A percentile compares a stretch with the other conserved stretches of the same genome.
Evolutionary conservation across 2,329 filamentous ascomycete genomes (phyloP).

Genomic region (Phialophora expanda): DNA sequence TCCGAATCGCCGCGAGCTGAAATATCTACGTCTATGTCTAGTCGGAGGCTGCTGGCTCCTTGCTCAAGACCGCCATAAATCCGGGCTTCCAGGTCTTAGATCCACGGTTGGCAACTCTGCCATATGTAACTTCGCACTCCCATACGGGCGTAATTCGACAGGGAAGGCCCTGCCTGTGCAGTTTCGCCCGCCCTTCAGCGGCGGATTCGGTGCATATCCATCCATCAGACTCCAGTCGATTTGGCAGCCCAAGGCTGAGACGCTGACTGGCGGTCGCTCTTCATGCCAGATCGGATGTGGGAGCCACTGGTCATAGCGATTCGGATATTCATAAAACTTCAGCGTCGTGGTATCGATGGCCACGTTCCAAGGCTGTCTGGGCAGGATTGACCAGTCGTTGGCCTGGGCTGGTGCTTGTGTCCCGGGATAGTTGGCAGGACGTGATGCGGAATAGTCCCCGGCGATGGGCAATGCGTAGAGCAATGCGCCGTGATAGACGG

Average conservation of each 20-base stretch:
- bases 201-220: slow-evolving; percentile 46
- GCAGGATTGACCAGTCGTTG: slow-evolving; percentile 47
- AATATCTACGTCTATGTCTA: slow-evolving; percentile 12
- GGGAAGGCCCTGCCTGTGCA: slow-evolving; percentile 46
- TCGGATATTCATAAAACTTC: slow-evolving; percentile 42
- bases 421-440: slow-evolving; percentile 41
- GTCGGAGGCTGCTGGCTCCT: not conserved
- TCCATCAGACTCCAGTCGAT: slow-evolving; percentile 47
- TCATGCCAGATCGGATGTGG: slow-evolving; percentile 43
- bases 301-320: slow-evolving; percentile 34
- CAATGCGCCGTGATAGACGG: slow-evolving; percentile 53
- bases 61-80: slow-evolving; percentile 27
- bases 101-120: slow-evolving; percentile 49
- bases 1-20: not conserved
- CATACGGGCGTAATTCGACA: slow-evolving; percentile 53
- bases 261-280: slow-evolving; percentile 45
- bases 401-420: slow-evolving; percentile 41
- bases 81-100: slow-evolving; percentile 34
- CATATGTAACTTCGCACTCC: slow-evolving; percentile 55
- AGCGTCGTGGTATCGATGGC: slow-evolving; percentile 46
- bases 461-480: slow-evolving; percentile 52
- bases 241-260: slow-evolving; percentile 48
- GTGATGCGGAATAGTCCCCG: slow-evolving; percentile 39
- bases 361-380: slow-evolving; percentile 43
- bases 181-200: slow-evolving; percentile 43